Evolutionary conservation across 345 rosid genomes (phyloP), one percentile per base, ranked within the genome.

Genomic region (Arabidopsis arenosa): DNA sequence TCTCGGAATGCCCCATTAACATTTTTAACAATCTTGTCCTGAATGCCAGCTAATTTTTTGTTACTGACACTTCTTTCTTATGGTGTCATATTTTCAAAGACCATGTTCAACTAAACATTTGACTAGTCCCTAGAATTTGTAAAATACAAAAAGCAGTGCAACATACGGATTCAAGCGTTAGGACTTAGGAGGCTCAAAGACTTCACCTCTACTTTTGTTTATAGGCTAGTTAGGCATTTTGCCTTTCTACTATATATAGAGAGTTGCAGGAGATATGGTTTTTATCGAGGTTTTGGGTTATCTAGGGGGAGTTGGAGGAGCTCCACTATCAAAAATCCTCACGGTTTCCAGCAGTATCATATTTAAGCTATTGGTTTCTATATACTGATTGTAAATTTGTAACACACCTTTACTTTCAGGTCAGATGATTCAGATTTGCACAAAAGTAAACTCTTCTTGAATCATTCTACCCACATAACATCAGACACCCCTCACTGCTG

Each of bases 1-100:
- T 89, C 91, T 89, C 86, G 89, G 89, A 93, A 93, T 87, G 82
- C 84, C 85, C 85, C 23, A 33, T 58, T 23, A 2, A 23, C 26
- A 23, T 23, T 23, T 23, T 23, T 23, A 23, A 37, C 12, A 9
- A 9, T 37, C 0, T 8, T 37, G 44, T 56, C 14, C 47, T 60
- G 32, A 21, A 6, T 61, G 11, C 10, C 65, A 9, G 30, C 32
- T 60, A 28, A 28, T 6, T 6, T 12, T 54, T 12, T 6, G 36
- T 6, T 11, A 11, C 15, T 41, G 41, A 15, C 40, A 58, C 4
- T 35, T 54, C 5, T 43, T 10, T 39, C 11, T 28, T 26, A 3
- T 9, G 23, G 17, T 58, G 37, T 11, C 66, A 58, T 39, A 47
- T 44, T 45, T 26, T 26, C 7, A 39, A 45, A 13, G 26, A 23